Conservation (phyloP, 73 alveolate species). For the Paraurostyla sp. region DNA sequence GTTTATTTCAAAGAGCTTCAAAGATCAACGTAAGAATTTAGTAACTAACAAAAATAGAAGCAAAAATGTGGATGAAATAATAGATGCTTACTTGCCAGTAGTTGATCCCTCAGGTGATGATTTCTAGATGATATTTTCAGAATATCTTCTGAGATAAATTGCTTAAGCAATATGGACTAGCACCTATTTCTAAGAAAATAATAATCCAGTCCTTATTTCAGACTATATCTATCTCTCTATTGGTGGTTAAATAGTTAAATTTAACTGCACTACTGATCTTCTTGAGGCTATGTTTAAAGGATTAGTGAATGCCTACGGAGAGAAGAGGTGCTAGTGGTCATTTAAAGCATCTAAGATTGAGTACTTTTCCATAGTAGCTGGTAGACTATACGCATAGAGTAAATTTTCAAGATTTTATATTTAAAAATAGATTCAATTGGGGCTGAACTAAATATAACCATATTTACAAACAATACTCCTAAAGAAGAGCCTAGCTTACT, state of each 20-base stretch:
- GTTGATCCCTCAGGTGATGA: constrained; percentile 36
- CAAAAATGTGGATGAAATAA: background rate
- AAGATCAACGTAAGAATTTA: background rate
- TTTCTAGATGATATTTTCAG: background rate
- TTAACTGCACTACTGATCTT: constrained; percentile 5
- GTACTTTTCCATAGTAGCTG: background rate
- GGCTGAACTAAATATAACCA: background rate
- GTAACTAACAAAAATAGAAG: background rate
- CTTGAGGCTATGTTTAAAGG: constrained; percentile 5
- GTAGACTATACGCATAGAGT: background rate
- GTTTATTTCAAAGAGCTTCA: background rate
- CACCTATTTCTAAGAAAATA: background rate
- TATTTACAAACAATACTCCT: background rate
- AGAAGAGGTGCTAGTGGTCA: background rate
- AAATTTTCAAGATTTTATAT: background rate
- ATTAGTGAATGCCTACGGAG: background rate
- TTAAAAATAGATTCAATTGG: background rate
- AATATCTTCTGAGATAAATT: background rate
- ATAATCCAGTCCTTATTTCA: background rate
- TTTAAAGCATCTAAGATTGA: background rate
- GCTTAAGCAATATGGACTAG: constrained; percentile 26
- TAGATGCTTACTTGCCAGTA: background rate
- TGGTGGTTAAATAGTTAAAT: background rate
- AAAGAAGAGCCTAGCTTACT: background rate
- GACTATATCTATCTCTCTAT: background rate